Percentiles rank a stretch among this genome's conserved stretches.
Conservation (phyloP, 352 stramenopile species). For the Thalassiosira sp. region DNA sequence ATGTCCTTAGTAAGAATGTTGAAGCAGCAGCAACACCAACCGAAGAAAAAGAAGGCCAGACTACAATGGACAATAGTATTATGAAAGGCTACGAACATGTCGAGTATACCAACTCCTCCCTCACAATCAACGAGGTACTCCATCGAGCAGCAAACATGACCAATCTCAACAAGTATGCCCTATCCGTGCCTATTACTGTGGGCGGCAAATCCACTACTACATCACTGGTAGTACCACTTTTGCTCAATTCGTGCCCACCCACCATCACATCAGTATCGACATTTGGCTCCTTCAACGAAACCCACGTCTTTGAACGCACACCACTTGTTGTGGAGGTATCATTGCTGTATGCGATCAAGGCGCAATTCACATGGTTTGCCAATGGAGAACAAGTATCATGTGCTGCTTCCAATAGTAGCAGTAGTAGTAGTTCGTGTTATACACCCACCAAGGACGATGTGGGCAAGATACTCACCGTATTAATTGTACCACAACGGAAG, state of each 20-base stretch:
- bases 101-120: slow-evolving; percentile 15
- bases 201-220: slow-evolving; percentile 13
- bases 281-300: slow-evolving; percentile 61
- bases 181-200: slow-evolving; percentile 22
- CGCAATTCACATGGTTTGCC: slow-evolving; percentile 62
- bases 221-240: slow-evolving; percentile 25
- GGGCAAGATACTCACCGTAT: slow-evolving; percentile 48
- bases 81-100: slow-evolving; percentile 14
- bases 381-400: slow-evolving; percentile 30
- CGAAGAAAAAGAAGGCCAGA: too few species aligned
- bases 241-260: slow-evolving; percentile 55
- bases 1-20: not conserved
- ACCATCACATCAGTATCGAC: slow-evolving; percentile 54
- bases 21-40: not conserved
- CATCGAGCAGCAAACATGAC: slow-evolving; percentile 5
- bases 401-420: too few species aligned
- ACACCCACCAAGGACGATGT: slow-evolving; percentile 34
- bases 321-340: slow-evolving; percentile 50
- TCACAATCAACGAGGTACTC: slow-evolving; percentile 32
- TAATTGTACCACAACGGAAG: slow-evolving; percentile 29
- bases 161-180: slow-evolving; percentile 16
- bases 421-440: slow-evolving; percentile 39
- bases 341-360: slow-evolving; percentile 46
- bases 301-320: slow-evolving; percentile 55
- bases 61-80: not conserved